Percentiles rank a stretch among this genome's conserved stretches.
Evolutionary conservation across 2,329 filamentous ascomycete genomes (phyloP).

Genomic region (Trichoderma citrinoviride): DNA sequence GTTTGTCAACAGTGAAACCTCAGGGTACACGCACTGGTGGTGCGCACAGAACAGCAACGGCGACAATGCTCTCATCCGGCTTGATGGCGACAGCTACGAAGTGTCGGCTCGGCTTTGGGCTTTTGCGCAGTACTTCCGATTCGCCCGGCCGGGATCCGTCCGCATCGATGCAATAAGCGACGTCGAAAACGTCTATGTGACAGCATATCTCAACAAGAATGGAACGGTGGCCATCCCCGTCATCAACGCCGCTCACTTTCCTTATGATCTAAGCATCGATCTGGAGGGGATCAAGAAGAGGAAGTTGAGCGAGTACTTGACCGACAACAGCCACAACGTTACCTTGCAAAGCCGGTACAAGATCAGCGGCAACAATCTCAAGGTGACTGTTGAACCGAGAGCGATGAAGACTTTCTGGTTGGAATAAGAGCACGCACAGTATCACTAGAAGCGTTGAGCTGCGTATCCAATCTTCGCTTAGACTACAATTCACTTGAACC

Average conservation of each 20-base stretch:
- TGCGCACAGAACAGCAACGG: slow-evolving; percentile 9
- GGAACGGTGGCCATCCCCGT: slow-evolving; percentile 10
- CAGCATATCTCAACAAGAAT: slow-evolving; percentile 8
- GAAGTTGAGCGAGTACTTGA: slow-evolving; percentile 15
- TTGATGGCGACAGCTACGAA: slow-evolving; percentile 4
- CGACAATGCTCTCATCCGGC: slow-evolving; percentile 16
- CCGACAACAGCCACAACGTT: slow-evolving; percentile 12
- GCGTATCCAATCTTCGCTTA: not conserved
- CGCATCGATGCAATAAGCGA: slow-evolving; percentile 11
- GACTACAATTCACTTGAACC: too few species aligned
- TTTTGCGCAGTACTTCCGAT: slow-evolving; percentile 16
- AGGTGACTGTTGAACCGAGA: slow-evolving; percentile 12
- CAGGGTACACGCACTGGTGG: slow-evolving; percentile 16
- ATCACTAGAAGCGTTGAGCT: not conserved
- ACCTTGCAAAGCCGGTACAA: slow-evolving; percentile 10
- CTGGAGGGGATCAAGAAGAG: slow-evolving; percentile 13
- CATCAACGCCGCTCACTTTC: slow-evolving; percentile 16
- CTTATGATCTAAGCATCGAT: slow-evolving; percentile 11
- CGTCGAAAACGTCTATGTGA: slow-evolving; percentile 13
- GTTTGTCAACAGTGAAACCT: slow-evolving; percentile 11
- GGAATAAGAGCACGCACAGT: not conserved
- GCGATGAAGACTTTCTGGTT: slow-evolving; percentile 17
- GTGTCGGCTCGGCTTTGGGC: slow-evolving; percentile 14
- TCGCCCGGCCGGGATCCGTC: slow-evolving; percentile 6
- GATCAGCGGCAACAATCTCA: not conserved